phyloP scores from a whole-genome alignment of 129 eudicot genomes.

The Kitagawia praeruptora region DNA sequence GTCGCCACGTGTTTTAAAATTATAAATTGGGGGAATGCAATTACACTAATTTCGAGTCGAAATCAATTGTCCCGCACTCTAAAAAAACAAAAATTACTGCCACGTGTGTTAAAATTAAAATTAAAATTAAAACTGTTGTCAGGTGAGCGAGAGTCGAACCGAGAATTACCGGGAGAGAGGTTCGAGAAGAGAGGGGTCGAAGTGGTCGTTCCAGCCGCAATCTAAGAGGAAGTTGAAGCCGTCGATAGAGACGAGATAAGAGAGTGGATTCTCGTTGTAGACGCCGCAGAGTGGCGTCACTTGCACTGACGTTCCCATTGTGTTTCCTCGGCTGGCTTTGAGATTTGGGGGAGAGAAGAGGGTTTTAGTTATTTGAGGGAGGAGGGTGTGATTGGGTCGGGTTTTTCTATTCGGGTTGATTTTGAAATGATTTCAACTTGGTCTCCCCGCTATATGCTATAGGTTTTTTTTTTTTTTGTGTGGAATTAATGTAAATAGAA shows the following conservation, averaged over 20 bases:
- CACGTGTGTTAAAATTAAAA: too few species aligned
- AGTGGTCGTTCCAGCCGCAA: conserved; percentile 95
- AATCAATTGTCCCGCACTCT: too few species aligned
- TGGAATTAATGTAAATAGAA: too few species aligned
- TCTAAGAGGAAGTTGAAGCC: conserved; percentile 84
- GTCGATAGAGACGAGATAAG: conserved; percentile 73
- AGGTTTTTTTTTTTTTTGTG: too few species aligned
- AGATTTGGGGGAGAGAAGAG: not conserved
- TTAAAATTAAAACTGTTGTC: too few species aligned
- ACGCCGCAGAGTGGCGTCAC: conserved; percentile 89
- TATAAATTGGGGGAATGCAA: too few species aligned
- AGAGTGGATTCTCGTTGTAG: conserved; percentile 83
- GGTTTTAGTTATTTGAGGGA: too few species aligned
- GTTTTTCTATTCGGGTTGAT: not conserved
- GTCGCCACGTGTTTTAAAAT: not conserved
- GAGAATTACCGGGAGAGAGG: conserved; percentile 73
- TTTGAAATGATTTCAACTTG: too few species aligned
- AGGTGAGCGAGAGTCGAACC: too few species aligned
- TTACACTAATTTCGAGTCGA: too few species aligned
- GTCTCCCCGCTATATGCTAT: too few species aligned
- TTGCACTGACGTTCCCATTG: conserved; percentile 96
- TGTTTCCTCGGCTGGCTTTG: not conserved
- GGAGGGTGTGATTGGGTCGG: not conserved
- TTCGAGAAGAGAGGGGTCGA: conserved; percentile 66
- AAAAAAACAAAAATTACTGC: too few species aligned